Conservation (phyloP, 148 eudicot species). For the Fagopyrum tataricum region DNA sequence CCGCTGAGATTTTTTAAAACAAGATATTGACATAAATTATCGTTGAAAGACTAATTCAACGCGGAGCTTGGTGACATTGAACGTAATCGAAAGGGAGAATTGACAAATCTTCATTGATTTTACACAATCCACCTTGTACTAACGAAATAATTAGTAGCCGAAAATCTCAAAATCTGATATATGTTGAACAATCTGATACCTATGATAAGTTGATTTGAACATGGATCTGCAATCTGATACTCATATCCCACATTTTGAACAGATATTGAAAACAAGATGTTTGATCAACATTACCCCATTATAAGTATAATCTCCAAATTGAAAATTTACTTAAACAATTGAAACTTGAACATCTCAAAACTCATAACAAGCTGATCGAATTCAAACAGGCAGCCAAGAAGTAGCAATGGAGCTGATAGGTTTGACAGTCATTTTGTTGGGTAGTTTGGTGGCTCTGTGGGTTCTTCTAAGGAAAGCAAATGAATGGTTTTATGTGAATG, state of each 20-base stretch:
- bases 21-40: not conserved
- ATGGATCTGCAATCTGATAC: constrained; percentile 14
- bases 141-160: not conserved
- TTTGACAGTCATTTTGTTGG: constrained; percentile 16
- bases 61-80: no score
- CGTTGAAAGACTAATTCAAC: not conserved
- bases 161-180: not conserved
- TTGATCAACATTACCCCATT: not conserved
- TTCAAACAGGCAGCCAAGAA: not conserved
- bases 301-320: not conserved
- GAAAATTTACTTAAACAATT: not conserved
- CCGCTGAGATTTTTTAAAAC: not conserved
- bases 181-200: not conserved
- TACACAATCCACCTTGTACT: not conserved
- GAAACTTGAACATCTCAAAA: not conserved
- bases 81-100: no score
- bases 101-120: no score
- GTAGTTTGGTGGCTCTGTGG: constrained; percentile 17
- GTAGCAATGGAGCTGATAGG: constrained; percentile 20
- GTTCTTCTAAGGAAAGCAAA: constrained; percentile 25
- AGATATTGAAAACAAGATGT: not conserved
- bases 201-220: not conserved
- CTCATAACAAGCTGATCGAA: not conserved
- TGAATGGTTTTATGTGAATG: constrained; percentile 35
- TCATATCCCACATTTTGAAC: not conserved